Evolutionary conservation across 768 basidiomycete genomes (phyloP).

Genomic region (Asterophora parasitica): DNA sequence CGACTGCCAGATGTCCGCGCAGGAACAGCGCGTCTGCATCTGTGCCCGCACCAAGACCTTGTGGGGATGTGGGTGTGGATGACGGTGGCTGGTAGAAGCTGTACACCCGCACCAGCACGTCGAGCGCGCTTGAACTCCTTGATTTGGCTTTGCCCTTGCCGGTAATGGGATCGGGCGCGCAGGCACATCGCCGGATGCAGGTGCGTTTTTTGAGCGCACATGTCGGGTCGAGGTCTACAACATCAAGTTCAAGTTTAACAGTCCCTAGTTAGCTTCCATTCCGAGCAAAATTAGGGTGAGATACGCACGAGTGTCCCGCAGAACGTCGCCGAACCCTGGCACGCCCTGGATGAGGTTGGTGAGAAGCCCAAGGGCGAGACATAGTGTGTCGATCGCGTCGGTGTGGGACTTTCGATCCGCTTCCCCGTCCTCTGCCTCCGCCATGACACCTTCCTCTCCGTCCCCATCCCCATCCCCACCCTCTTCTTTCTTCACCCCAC

Average conservation of each 20-base stretch:
- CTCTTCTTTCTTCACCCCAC: slow-evolving; percentile 7
- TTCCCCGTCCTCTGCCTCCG: slow-evolving; percentile 2
- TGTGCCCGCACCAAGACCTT: neutral
- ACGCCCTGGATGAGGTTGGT: slow-evolving; percentile 69
- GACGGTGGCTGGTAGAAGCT: slow-evolving; percentile 25
- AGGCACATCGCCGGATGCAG: slow-evolving; percentile 53
- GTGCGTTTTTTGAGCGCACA: slow-evolving; percentile 44
- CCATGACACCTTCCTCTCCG: slow-evolving; percentile 10
- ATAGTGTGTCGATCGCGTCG: slow-evolving; percentile 61
- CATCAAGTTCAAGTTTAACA: too few relatives aligned
- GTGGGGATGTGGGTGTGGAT: neutral
- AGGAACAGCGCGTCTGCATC: slow-evolving; percentile 45
- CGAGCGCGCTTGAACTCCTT: slow-evolving; percentile 36
- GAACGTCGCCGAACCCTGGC: slow-evolving; percentile 40
- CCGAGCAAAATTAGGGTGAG: neutral
- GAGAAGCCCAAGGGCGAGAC: slow-evolving; percentile 68
- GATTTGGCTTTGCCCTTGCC: neutral
- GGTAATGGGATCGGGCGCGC: slow-evolving; percentile 18
- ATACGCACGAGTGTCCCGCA: slow-evolving; percentile 47
- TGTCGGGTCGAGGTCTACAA: slow-evolving; percentile 44
- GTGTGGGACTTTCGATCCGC: slow-evolving; percentile 24
- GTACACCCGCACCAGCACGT: slow-evolving; percentile 50
- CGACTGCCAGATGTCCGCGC: slow-evolving; percentile 68
- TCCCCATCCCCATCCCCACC: slow-evolving; percentile 10
- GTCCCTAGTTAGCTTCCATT: neutral